phyloP scores from a whole-genome alignment of 305 asterid species.

The Ilex paraguariensis region DNA sequence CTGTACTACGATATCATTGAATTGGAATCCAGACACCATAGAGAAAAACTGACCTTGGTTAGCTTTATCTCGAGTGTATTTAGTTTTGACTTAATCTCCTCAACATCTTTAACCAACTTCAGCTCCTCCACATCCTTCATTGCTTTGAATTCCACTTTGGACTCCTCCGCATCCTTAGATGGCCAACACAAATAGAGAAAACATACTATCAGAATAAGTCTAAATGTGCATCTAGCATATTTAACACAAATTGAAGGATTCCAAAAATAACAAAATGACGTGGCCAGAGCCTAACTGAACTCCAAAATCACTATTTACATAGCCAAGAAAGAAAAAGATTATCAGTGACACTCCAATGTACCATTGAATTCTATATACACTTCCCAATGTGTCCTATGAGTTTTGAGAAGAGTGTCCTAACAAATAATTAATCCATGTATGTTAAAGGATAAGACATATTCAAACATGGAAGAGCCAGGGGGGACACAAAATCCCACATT shows the following conservation, averaged over 20 bases:
- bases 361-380: no score
- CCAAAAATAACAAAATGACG: background rate
- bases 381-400: no score
- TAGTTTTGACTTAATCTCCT: constrained; percentile 27
- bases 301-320: background rate
- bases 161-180: no score
- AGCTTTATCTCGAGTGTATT: constrained; percentile 28
- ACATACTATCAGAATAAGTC: constrained; percentile 2
- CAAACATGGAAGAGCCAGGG: no score
- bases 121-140: constrained; percentile 17
- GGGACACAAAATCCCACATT: background rate
- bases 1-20: background rate
- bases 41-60: constrained; percentile 25
- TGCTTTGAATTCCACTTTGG: background rate
- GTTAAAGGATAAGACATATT: no score
- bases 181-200: background rate
- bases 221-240: background rate
- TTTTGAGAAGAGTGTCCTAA: no score
- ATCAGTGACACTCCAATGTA: background rate
- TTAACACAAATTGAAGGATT: constrained; percentile 7
- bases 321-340: background rate
- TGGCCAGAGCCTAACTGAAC: background rate
- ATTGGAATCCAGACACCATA: background rate
- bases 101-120: constrained; percentile 22
- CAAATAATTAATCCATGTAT: no score